phyloP scores from a whole-genome alignment of 805 yeast genomes.

The Nakazawaea ambrosiae region DNA sequence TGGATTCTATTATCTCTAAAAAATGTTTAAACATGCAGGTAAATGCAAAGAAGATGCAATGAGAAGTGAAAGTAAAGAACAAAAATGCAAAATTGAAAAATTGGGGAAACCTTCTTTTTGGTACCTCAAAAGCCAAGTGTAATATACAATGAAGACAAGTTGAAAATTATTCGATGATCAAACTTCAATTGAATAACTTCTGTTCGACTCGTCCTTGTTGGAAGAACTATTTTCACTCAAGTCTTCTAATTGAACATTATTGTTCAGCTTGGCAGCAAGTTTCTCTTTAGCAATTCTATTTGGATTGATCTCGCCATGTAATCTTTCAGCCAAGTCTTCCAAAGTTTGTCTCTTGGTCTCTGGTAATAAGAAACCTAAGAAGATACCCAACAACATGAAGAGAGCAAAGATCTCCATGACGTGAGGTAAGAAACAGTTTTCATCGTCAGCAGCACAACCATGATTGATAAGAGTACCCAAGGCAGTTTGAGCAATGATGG shows the following conservation, averaged over 20 bases:
- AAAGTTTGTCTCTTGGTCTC: slow-evolving; percentile 78
- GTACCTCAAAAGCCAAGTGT: too few relatives aligned
- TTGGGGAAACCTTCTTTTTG: too few relatives aligned
- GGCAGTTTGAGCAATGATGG: slow-evolving; percentile 61
- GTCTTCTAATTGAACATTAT: slow-evolving; percentile 1
- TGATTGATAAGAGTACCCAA: slow-evolving; percentile 70
- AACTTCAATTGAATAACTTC: slow-evolving; percentile 4
- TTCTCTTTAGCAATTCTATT: slow-evolving; percentile 9
- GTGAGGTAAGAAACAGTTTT: slow-evolving; percentile 70
- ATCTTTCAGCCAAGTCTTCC: slow-evolving; percentile 65
- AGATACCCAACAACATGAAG: slow-evolving; percentile 69
- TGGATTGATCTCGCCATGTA: slow-evolving; percentile 58
- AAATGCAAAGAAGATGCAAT: too few relatives aligned
- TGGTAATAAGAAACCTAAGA: slow-evolving; percentile 54
- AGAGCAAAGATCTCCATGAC: slow-evolving; percentile 81
- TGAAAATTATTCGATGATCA: too few relatives aligned
- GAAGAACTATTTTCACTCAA: background rate
- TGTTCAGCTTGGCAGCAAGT: slow-evolving; percentile 1
- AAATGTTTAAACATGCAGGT: too few relatives aligned
- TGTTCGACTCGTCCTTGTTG: background rate
- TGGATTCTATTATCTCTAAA: too few relatives aligned
- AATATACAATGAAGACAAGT: too few relatives aligned
- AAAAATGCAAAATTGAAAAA: too few relatives aligned
- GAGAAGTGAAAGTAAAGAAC: too few relatives aligned
- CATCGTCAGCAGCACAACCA: slow-evolving; percentile 49